These are phyloP conservation scores for Starmerella floris DNA, from an alignment of 805 yeast species.

Conservation along the genomic window DNA sequence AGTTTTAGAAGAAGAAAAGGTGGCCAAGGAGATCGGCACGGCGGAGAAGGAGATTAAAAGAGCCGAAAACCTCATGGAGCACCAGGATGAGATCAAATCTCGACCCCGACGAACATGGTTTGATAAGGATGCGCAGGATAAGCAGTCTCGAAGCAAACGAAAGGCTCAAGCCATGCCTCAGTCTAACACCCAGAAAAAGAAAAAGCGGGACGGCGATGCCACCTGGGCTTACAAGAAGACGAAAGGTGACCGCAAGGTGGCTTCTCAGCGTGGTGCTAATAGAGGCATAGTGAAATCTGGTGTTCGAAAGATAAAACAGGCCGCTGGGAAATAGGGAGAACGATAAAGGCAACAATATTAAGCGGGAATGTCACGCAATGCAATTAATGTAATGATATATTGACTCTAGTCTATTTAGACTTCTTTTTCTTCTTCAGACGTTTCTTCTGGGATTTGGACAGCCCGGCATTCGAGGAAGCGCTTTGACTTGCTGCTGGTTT, in stretches of 20 bases:
- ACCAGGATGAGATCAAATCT: slow-evolving; percentile 66
- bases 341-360: not conserved
- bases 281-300: slow-evolving; percentile 19
- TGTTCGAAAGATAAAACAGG: slow-evolving; percentile 12
- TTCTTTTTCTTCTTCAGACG: slow-evolving; percentile 12
- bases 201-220: slow-evolving; percentile 45
- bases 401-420: slow-evolving; percentile 11
- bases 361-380: not conserved
- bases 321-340: not conserved
- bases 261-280: slow-evolving; percentile 19
- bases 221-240: slow-evolving; percentile 68
- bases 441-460: slow-evolving; percentile 9
- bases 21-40: slow-evolving; percentile 67
- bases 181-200: slow-evolving; percentile 43
- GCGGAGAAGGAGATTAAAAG: slow-evolving; percentile 86
- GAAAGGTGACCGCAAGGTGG: slow-evolving; percentile 43
- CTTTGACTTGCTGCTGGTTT: too few species aligned
- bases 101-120: slow-evolving; percentile 98
- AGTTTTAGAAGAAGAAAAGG: slow-evolving; percentile 73
- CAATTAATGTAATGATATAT: too few species aligned
- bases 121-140: slow-evolving; percentile 36
- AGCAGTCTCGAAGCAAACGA: slow-evolving; percentile 25
- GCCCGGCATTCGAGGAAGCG: too few species aligned
- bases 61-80: slow-evolving; percentile 72
- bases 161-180: slow-evolving; percentile 24